A percentile compares a stretch with the other conserved stretches of the same genome.
These are phyloP conservation scores for Lipomyces kockii DNA, from an alignment of 805 yeast genomes.

Conservation along the genomic window DNA sequence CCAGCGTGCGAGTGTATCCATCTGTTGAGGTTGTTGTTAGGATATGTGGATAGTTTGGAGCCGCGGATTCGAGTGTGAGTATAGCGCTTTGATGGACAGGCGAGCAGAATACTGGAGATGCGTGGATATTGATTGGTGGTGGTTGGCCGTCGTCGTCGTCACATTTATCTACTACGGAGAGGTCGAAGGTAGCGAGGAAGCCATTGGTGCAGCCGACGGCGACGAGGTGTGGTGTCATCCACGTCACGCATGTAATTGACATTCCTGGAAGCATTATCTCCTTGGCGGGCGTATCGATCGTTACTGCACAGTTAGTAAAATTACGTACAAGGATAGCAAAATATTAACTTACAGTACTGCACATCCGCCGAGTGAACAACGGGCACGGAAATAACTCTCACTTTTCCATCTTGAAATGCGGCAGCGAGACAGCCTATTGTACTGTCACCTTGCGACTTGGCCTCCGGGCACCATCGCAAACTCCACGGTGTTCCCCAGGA, in stretches of 20 bases:
- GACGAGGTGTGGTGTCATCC: constrained; percentile 24
- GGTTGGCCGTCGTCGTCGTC: background rate
- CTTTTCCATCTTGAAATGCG: constrained; percentile 35
- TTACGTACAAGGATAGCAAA: background rate
- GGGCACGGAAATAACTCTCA: constrained; percentile 22
- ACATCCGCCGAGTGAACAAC: background rate
- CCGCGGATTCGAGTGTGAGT: constrained; percentile 5
- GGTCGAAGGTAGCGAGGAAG: constrained; percentile 27
- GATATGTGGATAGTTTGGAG: constrained; percentile 10
- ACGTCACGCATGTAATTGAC: constrained; percentile 23
- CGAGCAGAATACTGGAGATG: constrained; percentile 19
- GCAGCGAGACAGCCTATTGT: constrained; percentile 22
- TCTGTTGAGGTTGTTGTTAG: constrained; percentile 28
- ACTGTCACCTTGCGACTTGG: background rate
- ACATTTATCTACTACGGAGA: background rate
- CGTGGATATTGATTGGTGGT: background rate
- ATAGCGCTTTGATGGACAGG: constrained; percentile 23
- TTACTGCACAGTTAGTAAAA: constrained; percentile 2
- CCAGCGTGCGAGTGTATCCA: constrained; percentile 23
- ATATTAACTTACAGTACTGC: constrained; percentile 2
- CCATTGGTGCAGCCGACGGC: constrained; percentile 35
- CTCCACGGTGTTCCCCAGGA: constrained; percentile 36
- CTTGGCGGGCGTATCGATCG: constrained; percentile 9
- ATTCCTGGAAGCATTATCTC: constrained; percentile 24
- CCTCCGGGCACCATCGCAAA: constrained; percentile 32